Evolutionary conservation across 2,329 filamentous ascomycete genomes (phyloP), one percentile per base, ranked within the genome.

Genomic region (Aspergillus brasiliensis): DNA sequence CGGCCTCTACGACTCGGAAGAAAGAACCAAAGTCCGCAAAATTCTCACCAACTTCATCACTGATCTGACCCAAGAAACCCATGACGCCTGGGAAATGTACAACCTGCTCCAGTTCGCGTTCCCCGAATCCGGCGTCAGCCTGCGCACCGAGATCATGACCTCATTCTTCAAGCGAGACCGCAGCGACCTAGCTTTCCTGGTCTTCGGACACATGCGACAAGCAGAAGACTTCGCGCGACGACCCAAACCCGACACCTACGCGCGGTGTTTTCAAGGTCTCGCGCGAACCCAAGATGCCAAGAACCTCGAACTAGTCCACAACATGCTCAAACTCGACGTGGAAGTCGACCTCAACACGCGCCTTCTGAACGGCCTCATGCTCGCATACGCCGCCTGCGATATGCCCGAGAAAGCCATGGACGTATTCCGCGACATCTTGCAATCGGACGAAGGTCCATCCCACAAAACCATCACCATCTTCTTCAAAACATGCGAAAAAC

Each of bases 121-220:
- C 64, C 78, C 82, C 71, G 90, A 82, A 76, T 88, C 88, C 0
- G 81, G 85, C n/a, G 81, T 86, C 5, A 79, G 82, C 2, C 81
- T 85, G 52, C 89, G 94, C 8, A 86, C 88, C 13, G 76, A 82
- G 25, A 81, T 97, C 47, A 96, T 99, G 91, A 83, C 88, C 21
- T 82, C 84, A 21, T 97, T 98, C 77, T 96, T 96, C 71, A 78
- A 83, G 7, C 88, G 92, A 40, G 83, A 85, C 27, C 87, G 92
- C 10, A 83, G 91, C 11, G 93, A 98, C 69, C 92, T 97, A 84
- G 93, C 91, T 2, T 87, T 87, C 49, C 84, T 92, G 62, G 87
- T 96, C 34, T 97, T 99, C 75, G 91, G 91, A 13, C 91, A 97
- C 73, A 98, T 98, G 93, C 90, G 92, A n/a, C 84, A 89, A 53